Evolutionary conservation across 1,284 basidiomycete genomes (phyloP), one percentile per base, ranked within the genome.

Genomic region (Ceratobasidium sp.): DNA sequence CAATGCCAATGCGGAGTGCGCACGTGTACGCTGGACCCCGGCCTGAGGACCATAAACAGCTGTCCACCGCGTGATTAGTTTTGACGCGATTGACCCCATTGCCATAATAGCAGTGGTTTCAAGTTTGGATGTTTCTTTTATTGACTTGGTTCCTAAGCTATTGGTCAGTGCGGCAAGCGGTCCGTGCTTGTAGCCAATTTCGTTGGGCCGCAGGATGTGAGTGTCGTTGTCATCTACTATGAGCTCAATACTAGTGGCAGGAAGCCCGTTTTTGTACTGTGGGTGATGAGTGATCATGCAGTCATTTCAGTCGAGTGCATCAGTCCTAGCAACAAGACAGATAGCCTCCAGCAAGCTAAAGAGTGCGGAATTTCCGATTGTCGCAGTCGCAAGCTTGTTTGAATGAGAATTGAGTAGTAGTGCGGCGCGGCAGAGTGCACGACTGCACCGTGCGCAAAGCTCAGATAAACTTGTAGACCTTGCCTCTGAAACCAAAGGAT

Each of bases 371-470:
- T 22, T 7, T 42, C 29, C 34, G 13, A 49, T 60, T 13, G 17
- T 1, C 7, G 20, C n/a, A n/a, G n/a, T n/a, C n/a, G n/a, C 40
- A 17, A 34, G 15, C 12, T 34, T 13, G n/a, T 12, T 12, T 8
- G 6, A 13, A 17, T 62, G 45, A 15, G 25, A 58, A 31, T 15
- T 50, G 17, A 62, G 6, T 20, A 49, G 43, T 17, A 49, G 50
- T 2, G 42, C 45, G 17, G 45, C 58, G 31, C 58, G 58, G 10
- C 15, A 42, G 1, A 62, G 20, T 47, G 31, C 22, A 3, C 58
- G 58, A 15, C 40, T 45, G 15, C 50, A 62, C 0, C 58, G 58
- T 10, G 58, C 58, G 17, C 45, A 32, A 22, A 62, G 58, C 12
- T 62, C 43, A n/a, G 50, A 62, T 10, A 62, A 5, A 0, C 45